phyloP scores from a whole-genome alignment of 108 stramenopile genomes.

The Aurantiochytrium sp. region DNA sequence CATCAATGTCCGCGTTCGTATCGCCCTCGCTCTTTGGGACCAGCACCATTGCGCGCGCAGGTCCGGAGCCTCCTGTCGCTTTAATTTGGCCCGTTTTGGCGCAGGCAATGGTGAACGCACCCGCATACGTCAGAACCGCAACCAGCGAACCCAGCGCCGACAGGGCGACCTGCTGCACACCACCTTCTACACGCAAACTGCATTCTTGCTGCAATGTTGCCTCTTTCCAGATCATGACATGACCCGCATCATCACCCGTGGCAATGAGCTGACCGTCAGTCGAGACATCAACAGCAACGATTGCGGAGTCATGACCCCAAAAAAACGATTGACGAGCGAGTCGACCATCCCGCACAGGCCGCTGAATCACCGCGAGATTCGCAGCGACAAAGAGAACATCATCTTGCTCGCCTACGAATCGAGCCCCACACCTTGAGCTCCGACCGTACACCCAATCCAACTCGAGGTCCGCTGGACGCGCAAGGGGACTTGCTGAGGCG shows the following conservation, averaged over 20 bases:
- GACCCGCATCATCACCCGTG: neutral
- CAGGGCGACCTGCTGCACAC: neutral
- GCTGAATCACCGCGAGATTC: neutral
- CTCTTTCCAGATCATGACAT: neutral
- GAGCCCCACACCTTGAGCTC: neutral
- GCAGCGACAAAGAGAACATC: neutral
- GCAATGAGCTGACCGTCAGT: neutral
- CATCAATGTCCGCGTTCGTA: neutral
- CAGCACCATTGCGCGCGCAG: neutral
- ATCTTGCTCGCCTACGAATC: neutral
- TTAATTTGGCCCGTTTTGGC: neutral
- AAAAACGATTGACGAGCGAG: neutral
- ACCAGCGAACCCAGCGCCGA: neutral
- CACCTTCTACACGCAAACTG: neutral
- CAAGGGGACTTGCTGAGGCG: neutral
- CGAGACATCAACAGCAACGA: neutral
- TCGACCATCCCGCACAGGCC: neutral
- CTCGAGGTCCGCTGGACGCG: neutral
- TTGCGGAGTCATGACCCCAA: neutral
- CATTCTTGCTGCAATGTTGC: neutral
- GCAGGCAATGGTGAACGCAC: neutral
- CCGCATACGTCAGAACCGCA: neutral
- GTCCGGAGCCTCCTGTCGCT: neutral
- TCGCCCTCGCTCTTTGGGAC: neutral
- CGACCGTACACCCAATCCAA: neutral